Conservation (phyloP, 805 yeast genomes). For the Myxozyma vanderwaltii region DNA sequence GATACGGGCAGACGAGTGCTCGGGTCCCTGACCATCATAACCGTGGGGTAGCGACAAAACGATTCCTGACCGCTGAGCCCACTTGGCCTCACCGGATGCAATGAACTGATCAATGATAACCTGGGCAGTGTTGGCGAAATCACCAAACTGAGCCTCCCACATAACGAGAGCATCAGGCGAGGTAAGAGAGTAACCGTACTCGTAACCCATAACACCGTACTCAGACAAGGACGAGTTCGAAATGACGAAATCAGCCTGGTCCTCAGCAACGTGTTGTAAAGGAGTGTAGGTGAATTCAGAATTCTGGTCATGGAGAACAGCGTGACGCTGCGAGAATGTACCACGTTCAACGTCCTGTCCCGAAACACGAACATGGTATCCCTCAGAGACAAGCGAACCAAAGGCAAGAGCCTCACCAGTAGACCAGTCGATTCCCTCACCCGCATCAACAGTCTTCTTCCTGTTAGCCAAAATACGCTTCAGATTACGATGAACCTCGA, state of each 20-base stretch:
- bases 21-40: slow-evolving; percentile 99
- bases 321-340: slow-evolving; percentile 99
- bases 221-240: slow-evolving; percentile 95
- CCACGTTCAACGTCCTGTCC: slow-evolving; percentile 99
- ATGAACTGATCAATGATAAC: slow-evolving; percentile 95
- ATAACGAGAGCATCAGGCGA: slow-evolving; percentile 95
- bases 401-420: slow-evolving; percentile 99
- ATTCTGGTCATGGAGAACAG: slow-evolving; percentile 94
- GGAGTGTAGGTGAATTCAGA: slow-evolving; percentile 85
- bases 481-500: slow-evolving; percentile 91
- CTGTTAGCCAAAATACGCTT: slow-evolving; percentile 90
- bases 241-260: slow-evolving; percentile 84
- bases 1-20: slow-evolving; percentile 96
- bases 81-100: slow-evolving; percentile 95
- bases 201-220: slow-evolving; percentile 99
- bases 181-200: slow-evolving; percentile 96
- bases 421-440: slow-evolving; percentile 98
- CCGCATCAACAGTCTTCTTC: slow-evolving; percentile 80
- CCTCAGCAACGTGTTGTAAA: slow-evolving; percentile 72
- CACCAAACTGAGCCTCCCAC: slow-evolving; percentile 99
- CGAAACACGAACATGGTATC: slow-evolving; percentile 93
- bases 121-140: slow-evolving; percentile 99
- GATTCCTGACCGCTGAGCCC: slow-evolving; percentile 98
- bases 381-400: slow-evolving; percentile 89
- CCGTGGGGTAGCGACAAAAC: slow-evolving; percentile 97